Evolutionary conservation across 306 rosid species (phyloP).

Genomic region (Sechiopsis laciniata): DNA sequence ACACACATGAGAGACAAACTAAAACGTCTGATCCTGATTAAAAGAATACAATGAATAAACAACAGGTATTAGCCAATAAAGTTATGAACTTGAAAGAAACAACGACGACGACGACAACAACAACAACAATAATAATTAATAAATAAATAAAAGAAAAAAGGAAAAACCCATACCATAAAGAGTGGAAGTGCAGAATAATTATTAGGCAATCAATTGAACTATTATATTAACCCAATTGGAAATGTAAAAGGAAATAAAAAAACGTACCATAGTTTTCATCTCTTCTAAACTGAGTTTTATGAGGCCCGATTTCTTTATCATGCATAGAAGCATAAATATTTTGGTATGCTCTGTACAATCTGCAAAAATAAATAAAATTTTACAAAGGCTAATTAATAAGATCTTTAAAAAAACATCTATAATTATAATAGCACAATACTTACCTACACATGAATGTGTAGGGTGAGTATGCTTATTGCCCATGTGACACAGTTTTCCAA

Average conservation of each 20-base stretch:
- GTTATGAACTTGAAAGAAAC: background rate
- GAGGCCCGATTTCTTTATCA: slow-evolving; percentile 73
- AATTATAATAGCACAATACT: background rate
- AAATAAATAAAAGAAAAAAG: background rate
- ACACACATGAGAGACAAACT: no score
- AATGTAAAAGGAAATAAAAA: slow-evolving; percentile 9
- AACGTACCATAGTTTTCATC: slow-evolving; percentile 79
- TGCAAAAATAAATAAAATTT: slow-evolving; percentile 33
- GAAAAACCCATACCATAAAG: slow-evolving; percentile 1
- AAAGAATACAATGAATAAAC: background rate
- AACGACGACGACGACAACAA: no score
- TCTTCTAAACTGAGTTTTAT: slow-evolving; percentile 89
- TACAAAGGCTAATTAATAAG: background rate
- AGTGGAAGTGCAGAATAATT: background rate
- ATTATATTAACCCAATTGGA: background rate
- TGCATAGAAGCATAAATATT: slow-evolving; percentile 84
- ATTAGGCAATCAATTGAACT: background rate
- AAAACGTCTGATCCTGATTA: background rate
- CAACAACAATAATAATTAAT: no score
- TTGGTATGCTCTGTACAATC: slow-evolving; percentile 81
- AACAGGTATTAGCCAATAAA: background rate
- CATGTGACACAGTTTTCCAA: no score
- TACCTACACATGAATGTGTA: no score
- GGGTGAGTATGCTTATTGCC: no score
- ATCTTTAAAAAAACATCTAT: background rate